A percentile compares a stretch with the other conserved stretches of the same genome.
Evolutionary conservation across 2,329 filamentous ascomycete species (phyloP).

Genomic region (Sarocladium brachiariae): DNA sequence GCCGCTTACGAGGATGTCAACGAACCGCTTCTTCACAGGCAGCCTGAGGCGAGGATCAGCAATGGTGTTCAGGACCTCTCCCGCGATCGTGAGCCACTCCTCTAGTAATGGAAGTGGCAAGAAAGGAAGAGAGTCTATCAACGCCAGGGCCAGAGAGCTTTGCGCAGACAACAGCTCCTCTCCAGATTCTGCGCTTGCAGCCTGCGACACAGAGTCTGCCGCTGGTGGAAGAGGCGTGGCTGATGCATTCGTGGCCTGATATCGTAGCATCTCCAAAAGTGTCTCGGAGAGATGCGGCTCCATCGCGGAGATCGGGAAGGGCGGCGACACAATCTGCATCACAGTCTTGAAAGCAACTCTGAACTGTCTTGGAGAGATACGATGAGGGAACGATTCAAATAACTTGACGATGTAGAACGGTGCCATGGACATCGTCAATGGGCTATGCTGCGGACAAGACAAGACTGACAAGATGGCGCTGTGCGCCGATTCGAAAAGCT

Average conservation of each 20-base stretch:
- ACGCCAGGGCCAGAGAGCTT: conserved; percentile 65
- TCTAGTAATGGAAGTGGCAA: conserved; percentile 63
- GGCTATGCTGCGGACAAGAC: conserved; percentile 69
- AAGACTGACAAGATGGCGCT: conserved; percentile 74
- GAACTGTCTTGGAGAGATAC: conserved; percentile 79
- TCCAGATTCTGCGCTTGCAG: conserved; percentile 17
- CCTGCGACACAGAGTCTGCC: conserved; percentile 27
- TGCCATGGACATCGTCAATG: conserved; percentile 62
- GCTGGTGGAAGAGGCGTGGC: conserved; percentile 34
- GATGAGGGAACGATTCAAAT: conserved; percentile 70
- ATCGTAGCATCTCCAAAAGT: conserved; percentile 70
- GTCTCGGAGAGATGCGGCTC: conserved; percentile 76
- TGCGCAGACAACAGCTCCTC: conserved; percentile 61
- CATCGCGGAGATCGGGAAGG: conserved; percentile 63
- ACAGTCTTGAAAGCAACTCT: conserved; percentile 81
- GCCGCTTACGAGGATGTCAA: conserved; percentile 70
- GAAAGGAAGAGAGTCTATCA: conserved; percentile 73
- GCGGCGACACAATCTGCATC: conserved; percentile 73
- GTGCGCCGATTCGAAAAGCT: conserved; percentile 83
- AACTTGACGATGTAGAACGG: conserved; percentile 80
- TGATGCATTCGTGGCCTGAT: conserved; percentile 47
- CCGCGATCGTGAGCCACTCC: conserved; percentile 72
- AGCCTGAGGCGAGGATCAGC: conserved; percentile 55
- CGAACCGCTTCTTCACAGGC: conserved; percentile 63
- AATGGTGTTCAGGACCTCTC: conserved; percentile 59